Evolutionary conservation across 768 basidiomycete species (phyloP).

Genomic region (Suillus cothurnatus): DNA sequence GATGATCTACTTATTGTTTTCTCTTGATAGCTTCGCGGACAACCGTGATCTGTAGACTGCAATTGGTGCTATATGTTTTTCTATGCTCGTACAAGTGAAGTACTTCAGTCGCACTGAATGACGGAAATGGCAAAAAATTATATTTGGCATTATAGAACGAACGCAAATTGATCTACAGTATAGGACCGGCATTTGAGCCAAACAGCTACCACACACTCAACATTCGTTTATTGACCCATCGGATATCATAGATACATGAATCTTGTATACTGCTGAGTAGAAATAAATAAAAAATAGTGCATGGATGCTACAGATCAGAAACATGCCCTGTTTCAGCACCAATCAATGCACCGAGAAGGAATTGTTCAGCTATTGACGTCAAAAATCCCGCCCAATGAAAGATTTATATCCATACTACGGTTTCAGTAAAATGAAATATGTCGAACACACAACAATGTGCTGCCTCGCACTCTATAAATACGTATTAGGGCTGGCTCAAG

Average conservation of each 20-base stretch:
- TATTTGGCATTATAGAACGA: background rate
- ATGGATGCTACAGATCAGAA: background rate
- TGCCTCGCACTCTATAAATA: background rate
- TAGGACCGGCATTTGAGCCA: no score
- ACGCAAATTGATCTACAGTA: background rate
- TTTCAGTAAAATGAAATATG: background rate
- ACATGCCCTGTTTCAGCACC: background rate
- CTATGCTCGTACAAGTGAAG: background rate
- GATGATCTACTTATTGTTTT: background rate
- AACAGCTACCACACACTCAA: no score
- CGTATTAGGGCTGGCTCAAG: background rate
- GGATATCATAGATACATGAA: background rate
- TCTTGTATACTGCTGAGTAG: background rate
- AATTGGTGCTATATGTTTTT: background rate
- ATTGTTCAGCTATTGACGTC: background rate
- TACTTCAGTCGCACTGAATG: background rate
- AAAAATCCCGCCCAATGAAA: background rate
- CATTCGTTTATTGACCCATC: no score
- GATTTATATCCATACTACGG: background rate
- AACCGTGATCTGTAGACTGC: background rate
- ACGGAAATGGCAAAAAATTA: background rate
- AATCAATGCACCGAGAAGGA: background rate
- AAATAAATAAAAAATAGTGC: background rate
- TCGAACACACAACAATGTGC: background rate
- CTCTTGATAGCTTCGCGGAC: background rate